Evolutionary conservation across 2,329 filamentous ascomycete species (phyloP), one percentile per base, ranked within the genome.

Genomic region (Pyricularia pennisetigena): DNA sequence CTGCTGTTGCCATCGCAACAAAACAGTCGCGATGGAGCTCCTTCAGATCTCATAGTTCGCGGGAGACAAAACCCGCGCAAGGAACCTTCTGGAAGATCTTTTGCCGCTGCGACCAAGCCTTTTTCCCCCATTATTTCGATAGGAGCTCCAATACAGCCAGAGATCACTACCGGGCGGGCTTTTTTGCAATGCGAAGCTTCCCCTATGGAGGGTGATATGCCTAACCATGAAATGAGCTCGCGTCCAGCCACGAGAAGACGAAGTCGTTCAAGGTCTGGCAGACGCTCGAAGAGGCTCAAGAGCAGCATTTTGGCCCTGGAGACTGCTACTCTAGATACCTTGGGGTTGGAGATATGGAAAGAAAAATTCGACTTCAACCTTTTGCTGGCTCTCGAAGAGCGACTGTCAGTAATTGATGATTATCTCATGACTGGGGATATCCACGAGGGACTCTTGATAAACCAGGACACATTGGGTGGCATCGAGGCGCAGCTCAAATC

Each of bases 371-470:
- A 28, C 26, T 12, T 28, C 7, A 26, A 28, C 4, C 12, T 14
- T 26, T 14, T 29, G n/a, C 49, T 62, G 24, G 57, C 28, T 14
- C n/a, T 24, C 20, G 54, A 24, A 35, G 41, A 8, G 28, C 32
- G 23, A n/a, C 23, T 67, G 23, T 35, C 28, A 20, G n/a, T 8
- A 4, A 16, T 67, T 62, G 65, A 67, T 67, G 61, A 67, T 41
- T 67, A 67, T 57, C 28, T 67, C 49, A 28, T 59, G 12, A 62
- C 54, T 24, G 65, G 65, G n/a, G 26, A 26, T 12, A 67, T 67
- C 32, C 49, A 35, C 5, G 8, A 67, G 16, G 65, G 65, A 30
- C 28, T 67, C 16, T 10, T 12, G 16, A 14, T 30, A 6, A 32
- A 29, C 49, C 28, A 66, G 10, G 23, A 14, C 12, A 28, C 9